Evolutionary conservation across 2,329 filamentous ascomycete species (phyloP), one percentile per base, ranked within the genome.

Genomic region (Truncatella angustata): DNA sequence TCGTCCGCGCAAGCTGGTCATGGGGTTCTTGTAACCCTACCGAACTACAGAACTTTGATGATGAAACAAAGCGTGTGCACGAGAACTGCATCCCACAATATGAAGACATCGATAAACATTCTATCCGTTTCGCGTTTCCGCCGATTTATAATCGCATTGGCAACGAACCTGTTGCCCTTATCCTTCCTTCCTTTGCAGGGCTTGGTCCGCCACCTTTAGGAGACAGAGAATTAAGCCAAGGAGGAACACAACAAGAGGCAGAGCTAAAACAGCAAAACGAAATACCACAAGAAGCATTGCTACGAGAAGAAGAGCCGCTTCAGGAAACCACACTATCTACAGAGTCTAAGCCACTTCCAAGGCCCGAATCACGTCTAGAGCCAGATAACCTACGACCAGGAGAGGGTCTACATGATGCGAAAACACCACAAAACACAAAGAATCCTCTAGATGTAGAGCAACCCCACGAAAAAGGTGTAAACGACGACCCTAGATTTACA

Each of bases 91-190:
- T 47, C 26, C 44, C 44, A 21, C 3, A 34, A 16, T 47, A 6
- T 14, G 16, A 47, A 47, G 44, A 47, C 18, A 24, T 47, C 10
- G 44, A 47, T 35, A 21, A 47, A 28, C 16, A 35, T 35, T 47
- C 44, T 28, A 47, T 47, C 44, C 44, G 44, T 47, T 47, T 47
- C 28, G 44, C 24, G 16, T 47, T 47, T 35, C 44, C 44, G n/a
- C 14, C 26, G 24, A 30, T n/a, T 10, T 21, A 32, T 20, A 7
- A 12, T n/a, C 14, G 7, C 14, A 18, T 34, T 35, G 28, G 24
- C 44, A 47, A 47, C 16, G 44, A 47, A 28, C 44, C 44, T 35
- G 44, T 47, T 28, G 44, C 44, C 26, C 16, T 47, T 47, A 14
- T 47, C 26, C 44, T 47, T 35, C 26, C 44, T 7, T 47, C 44